Evolutionary conservation across 2,329 filamentous ascomycete species (phyloP).

Genomic region (Eurotiales sp.): DNA sequence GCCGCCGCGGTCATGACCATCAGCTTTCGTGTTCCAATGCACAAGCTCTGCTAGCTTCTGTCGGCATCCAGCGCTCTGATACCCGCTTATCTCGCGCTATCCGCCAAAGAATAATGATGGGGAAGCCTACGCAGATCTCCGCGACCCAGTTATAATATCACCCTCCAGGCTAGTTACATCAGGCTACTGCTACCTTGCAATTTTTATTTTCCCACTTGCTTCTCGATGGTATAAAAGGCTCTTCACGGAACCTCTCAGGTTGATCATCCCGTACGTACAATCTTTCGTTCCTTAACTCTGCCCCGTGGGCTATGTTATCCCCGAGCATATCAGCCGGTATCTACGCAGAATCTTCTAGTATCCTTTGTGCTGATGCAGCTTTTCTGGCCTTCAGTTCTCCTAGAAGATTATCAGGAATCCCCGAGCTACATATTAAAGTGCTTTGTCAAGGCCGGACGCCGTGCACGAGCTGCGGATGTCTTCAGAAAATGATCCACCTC

Average conservation of each 20-base stretch:
- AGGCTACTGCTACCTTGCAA: constrained; percentile 12
- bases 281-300: not conserved
- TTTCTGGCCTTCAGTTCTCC: not conserved
- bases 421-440: not conserved
- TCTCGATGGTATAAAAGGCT: constrained; percentile 9
- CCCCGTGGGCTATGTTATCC: too few relatives aligned
- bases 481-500: constrained; percentile 39
- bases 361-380: constrained; percentile 3
- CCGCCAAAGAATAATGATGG: constrained; percentile 6
- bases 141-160: constrained; percentile 12
- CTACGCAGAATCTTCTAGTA: not conserved
- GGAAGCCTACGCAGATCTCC: constrained; percentile 4
- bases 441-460: constrained; percentile 10
- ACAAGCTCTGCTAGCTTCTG: constrained; percentile 3
- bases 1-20: not conserved
- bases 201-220: not conserved
- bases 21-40: not conserved
- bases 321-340: too few relatives aligned
- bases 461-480: constrained; percentile 33
- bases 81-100: constrained; percentile 12
- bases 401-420: not conserved
- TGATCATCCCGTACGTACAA: not conserved
- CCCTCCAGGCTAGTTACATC: constrained; percentile 10
- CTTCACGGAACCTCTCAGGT: not conserved
- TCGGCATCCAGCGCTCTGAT: constrained; percentile 3